These are phyloP conservation scores for Naganishia cerealis DNA, from an alignment of 1,284 basidiomycete species.

Conservation along the genomic window DNA sequence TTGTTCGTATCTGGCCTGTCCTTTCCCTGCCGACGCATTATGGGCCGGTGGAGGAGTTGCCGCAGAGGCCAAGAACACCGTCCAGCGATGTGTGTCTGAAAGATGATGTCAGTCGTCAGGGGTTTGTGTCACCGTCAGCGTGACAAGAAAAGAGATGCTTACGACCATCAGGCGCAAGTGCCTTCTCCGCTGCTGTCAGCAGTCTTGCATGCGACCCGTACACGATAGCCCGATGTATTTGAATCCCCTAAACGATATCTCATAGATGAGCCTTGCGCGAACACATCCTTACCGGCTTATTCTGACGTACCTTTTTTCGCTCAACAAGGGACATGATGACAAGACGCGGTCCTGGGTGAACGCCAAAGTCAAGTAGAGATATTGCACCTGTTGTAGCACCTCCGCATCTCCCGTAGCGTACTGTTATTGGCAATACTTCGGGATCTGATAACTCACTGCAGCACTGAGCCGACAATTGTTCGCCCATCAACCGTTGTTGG, in stretches of 20 bases:
- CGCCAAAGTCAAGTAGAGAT: background rate
- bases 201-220: slow-evolving; percentile 93
- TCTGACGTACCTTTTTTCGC: slow-evolving; percentile 16
- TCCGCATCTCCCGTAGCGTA: background rate
- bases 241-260: slow-evolving; percentile 67
- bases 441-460: too few species aligned
- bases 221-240: slow-evolving; percentile 85
- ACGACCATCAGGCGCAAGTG: slow-evolving; percentile 47
- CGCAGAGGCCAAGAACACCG: slow-evolving; percentile 78
- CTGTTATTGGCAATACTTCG: background rate
- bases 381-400: background rate
- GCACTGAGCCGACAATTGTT: too few species aligned
- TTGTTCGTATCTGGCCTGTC: slow-evolving; percentile 60
- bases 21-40: slow-evolving; percentile 22
- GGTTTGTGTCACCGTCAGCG: background rate
- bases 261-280: background rate
- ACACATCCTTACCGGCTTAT: background rate
- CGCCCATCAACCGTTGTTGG: too few species aligned
- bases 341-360: background rate
- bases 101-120: slow-evolving; percentile 41
- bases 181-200: slow-evolving; percentile 68
- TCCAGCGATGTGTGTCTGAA: slow-evolving; percentile 96
- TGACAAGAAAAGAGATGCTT: slow-evolving; percentile 34
- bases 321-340: slow-evolving; percentile 38
- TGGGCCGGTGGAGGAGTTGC: slow-evolving; percentile 53